Percentiles rank a stretch among this genome's conserved stretches.
phyloP scores from a whole-genome alignment of 768 basidiomycete genomes.

The Tylopilus plumbeoviolaceoides region DNA sequence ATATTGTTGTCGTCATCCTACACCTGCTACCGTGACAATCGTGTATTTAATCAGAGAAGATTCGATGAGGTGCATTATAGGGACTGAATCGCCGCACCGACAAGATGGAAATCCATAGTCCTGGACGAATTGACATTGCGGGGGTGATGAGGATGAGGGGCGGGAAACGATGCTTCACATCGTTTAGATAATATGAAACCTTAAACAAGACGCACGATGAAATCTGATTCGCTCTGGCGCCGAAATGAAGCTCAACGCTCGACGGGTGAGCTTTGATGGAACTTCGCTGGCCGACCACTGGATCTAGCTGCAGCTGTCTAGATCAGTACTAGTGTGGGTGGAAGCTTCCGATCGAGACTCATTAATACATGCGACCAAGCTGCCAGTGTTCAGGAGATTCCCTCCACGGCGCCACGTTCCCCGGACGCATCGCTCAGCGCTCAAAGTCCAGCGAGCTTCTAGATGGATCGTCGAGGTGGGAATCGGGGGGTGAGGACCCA shows the following conservation, averaged over 20 bases:
- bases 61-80: slow-evolving; percentile 9
- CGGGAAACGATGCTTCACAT: slow-evolving; percentile 12
- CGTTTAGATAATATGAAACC: slow-evolving; percentile 22
- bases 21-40: slow-evolving; percentile 14
- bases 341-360: slow-evolving; percentile 18
- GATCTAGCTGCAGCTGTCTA: slow-evolving; percentile 7
- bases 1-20: slow-evolving; percentile 8
- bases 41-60: slow-evolving; percentile 15
- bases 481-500: neutral
- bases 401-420: slow-evolving; percentile 4
- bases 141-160: slow-evolving; percentile 19
- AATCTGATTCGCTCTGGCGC: slow-evolving; percentile 22
- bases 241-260: slow-evolving; percentile 20
- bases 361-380: slow-evolving; percentile 8
- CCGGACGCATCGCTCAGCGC: neutral
- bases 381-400: slow-evolving; percentile 5
- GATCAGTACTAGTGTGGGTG: slow-evolving; percentile 6
- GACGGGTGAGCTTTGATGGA: slow-evolving; percentile 3
- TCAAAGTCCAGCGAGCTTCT: slow-evolving; percentile 6
- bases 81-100: slow-evolving; percentile 5
- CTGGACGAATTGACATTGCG: slow-evolving; percentile 14
- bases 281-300: slow-evolving; percentile 4
- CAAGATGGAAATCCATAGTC: slow-evolving; percentile 15
- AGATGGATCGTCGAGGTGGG: neutral
- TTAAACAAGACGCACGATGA: slow-evolving; percentile 7